Percentiles rank a stretch among this genome's conserved stretches.
These are phyloP conservation scores for Paramecium tetraurelia DNA, from an alignment of 73 alveolate species.

Conservation along the genomic window DNA sequence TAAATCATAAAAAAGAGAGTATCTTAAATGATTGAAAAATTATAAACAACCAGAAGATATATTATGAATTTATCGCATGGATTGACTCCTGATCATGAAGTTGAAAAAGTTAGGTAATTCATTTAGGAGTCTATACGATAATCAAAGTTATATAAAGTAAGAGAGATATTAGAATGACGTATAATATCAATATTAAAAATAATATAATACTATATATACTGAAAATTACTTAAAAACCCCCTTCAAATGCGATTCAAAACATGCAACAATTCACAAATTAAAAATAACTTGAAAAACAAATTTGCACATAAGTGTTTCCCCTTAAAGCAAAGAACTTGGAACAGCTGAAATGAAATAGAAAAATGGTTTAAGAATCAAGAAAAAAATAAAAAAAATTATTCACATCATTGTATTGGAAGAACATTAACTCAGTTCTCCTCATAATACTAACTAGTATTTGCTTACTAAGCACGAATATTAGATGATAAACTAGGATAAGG, in stretches of 20 bases:
- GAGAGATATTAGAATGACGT: not conserved
- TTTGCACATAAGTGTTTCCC: not conserved
- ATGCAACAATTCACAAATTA: not conserved
- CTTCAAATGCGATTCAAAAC: not conserved
- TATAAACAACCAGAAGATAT: conserved; percentile 62
- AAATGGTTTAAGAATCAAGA: not conserved
- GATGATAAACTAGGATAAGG: not conserved
- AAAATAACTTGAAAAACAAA: not conserved
- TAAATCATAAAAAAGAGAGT: conserved; percentile 65
- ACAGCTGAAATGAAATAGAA: not conserved
- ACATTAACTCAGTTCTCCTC: conserved; percentile 4
- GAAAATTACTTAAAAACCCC: not conserved
- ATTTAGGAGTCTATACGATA: conserved; percentile 54
- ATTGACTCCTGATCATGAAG: conserved; percentile 71
- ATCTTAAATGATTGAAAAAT: conserved; percentile 51
- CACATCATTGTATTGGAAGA: not conserved
- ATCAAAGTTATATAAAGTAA: conserved; percentile 1
- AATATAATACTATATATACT: not conserved
- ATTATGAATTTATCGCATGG: conserved; percentile 76
- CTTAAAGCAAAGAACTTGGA: not conserved
- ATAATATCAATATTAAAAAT: not conserved
- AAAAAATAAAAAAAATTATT: not conserved
- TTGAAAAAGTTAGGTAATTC: conserved; percentile 59
- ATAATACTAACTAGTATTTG: not conserved
- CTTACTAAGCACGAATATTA: not conserved